These are phyloP conservation scores for Nicotiana sylvestris DNA, from an alignment of 257 asterid species.

Conservation along the genomic window DNA sequence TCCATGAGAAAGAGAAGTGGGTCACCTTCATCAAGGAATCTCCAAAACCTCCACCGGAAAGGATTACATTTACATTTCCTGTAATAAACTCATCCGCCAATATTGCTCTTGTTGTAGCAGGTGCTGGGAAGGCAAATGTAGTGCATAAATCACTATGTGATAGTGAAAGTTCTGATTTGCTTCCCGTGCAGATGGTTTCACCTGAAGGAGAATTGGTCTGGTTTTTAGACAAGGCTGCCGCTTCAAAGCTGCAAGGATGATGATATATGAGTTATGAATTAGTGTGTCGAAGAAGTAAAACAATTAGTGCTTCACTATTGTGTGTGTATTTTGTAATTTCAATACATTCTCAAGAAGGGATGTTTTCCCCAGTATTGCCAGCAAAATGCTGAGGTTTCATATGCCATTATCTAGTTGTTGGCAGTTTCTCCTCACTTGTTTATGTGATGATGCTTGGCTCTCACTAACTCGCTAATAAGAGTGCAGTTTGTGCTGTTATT, in stretches of 20 bases:
- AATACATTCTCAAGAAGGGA: not conserved
- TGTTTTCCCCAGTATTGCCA: not conserved
- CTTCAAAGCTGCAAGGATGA: slow-evolving; percentile 59
- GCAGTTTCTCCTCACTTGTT: not conserved
- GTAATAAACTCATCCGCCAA: slow-evolving; percentile 75
- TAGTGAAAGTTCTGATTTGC: slow-evolving; percentile 40
- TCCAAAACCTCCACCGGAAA: slow-evolving; percentile 89
- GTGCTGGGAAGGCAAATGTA: slow-evolving; percentile 66
- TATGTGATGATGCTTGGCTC: not conserved
- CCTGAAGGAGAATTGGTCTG: slow-evolving; percentile 79
- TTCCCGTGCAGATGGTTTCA: slow-evolving; percentile 73
- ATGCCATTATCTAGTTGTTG: not conserved
- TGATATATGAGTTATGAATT: not conserved
- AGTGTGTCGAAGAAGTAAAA: not conserved
- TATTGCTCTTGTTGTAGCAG: slow-evolving; percentile 74
- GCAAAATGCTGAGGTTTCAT: not conserved
- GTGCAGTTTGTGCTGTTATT: not conserved
- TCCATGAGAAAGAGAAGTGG: slow-evolving; percentile 73
- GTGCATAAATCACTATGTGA: slow-evolving; percentile 49
- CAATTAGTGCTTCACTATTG: not conserved
- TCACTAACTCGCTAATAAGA: not conserved
- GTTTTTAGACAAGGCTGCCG: slow-evolving; percentile 89
- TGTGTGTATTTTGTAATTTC: not conserved
- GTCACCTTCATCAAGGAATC: slow-evolving; percentile 79
- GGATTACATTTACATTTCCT: slow-evolving; percentile 89